A percentile compares a stretch with the other conserved stretches of the same genome.
phyloP scores from a whole-genome alignment of 345 rosid genomes.

The Brassica nigra region DNA sequence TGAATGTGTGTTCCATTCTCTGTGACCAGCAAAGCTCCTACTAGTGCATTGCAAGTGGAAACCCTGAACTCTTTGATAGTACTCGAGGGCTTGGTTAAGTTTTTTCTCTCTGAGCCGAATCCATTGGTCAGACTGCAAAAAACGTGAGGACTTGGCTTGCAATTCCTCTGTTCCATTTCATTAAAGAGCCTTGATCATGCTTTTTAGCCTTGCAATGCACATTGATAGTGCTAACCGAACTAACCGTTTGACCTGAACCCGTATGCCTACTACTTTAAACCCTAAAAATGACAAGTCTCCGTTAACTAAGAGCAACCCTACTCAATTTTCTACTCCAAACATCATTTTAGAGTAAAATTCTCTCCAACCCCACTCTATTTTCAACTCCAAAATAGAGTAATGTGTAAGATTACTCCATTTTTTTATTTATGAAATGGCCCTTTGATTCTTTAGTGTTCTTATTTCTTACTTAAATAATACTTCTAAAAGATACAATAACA shows the following conservation, averaged over 20 bases:
- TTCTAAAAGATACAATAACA: too few species aligned
- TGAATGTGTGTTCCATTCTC: constrained; percentile 53
- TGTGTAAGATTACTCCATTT: too few species aligned
- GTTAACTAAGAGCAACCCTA: too few species aligned
- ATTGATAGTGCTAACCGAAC: constrained; percentile 69
- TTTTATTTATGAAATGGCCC: too few species aligned
- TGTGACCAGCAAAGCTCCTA: constrained; percentile 71
- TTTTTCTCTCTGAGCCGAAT: constrained; percentile 45
- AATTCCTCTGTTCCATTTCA: constrained; percentile 69
- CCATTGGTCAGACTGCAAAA: constrained; percentile 77
- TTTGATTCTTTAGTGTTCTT: too few species aligned
- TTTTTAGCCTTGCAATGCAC: constrained; percentile 68
- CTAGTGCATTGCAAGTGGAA: constrained; percentile 69
- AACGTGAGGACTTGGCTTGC: constrained; percentile 68
- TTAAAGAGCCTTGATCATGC: constrained; percentile 52
- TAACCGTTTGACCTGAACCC: constrained; percentile 34
- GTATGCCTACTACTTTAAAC: too few species aligned
- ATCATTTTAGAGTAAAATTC: too few species aligned
- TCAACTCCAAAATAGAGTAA: too few species aligned
- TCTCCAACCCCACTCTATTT: too few species aligned
- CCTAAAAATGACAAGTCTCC: too few species aligned
- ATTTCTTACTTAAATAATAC: too few species aligned
- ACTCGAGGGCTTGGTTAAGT: neutral
- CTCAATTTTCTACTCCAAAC: too few species aligned
- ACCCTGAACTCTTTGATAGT: constrained; percentile 56